Conservation (phyloP, 2,329 filamentous ascomycete genomes). For the Epicoccum sorghinum region DNA sequence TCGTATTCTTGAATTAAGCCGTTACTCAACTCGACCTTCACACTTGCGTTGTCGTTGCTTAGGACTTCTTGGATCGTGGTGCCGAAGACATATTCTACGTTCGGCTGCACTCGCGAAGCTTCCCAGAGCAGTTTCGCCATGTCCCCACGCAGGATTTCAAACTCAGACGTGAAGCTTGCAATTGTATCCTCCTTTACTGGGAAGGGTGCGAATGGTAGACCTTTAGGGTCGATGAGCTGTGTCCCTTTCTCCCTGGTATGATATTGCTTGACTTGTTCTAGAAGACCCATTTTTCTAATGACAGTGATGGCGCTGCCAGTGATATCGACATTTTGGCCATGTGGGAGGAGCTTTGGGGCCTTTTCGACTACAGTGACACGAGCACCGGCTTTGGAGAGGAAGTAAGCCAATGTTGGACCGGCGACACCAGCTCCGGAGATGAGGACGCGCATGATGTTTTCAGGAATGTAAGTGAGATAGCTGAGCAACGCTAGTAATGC, state of each 20-base stretch:
- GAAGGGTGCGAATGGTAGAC: constrained; percentile 23
- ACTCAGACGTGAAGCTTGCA: constrained; percentile 25
- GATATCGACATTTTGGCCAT: constrained; percentile 54
- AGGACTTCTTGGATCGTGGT: constrained; percentile 31
- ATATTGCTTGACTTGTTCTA: constrained; percentile 39
- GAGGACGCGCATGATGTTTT: constrained; percentile 37
- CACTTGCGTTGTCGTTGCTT: constrained; percentile 43
- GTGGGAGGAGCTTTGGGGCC: constrained; percentile 41
- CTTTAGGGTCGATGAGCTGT: constrained; percentile 35
- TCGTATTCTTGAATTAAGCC: constrained; percentile 55
- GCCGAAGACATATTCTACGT: constrained; percentile 14
- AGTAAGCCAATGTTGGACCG: constrained; percentile 45
- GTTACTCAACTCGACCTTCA: constrained; percentile 53
- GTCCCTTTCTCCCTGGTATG: constrained; percentile 50
- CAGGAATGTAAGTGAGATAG: too few species aligned
- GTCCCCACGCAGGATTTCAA: constrained; percentile 40
- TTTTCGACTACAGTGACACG: constrained; percentile 51
- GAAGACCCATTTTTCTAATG: constrained; percentile 49
- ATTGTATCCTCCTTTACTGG: constrained; percentile 24
- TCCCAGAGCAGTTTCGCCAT: constrained; percentile 41
- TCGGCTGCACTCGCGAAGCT: constrained; percentile 2
- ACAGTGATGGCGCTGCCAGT: constrained; percentile 49
- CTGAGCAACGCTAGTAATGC: too few species aligned
- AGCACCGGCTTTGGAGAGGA: constrained; percentile 31
- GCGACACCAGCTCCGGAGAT: constrained; percentile 45